Evolutionary conservation across 176 grass and related monocot genomes (phyloP), one percentile per base, ranked within the genome.

Genomic region (Triticum monococcum): DNA sequence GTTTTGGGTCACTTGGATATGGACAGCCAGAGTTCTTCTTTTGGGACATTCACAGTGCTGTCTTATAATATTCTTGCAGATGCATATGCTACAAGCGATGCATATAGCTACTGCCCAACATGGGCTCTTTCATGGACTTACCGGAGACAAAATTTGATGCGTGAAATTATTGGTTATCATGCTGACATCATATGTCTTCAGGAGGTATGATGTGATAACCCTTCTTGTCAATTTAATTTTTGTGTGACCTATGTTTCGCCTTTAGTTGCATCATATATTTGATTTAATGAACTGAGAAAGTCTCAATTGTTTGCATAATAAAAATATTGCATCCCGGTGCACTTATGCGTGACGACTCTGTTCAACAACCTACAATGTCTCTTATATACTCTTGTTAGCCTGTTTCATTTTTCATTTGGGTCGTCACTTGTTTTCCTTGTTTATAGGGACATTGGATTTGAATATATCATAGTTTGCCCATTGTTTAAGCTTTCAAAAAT

Each of bases 41-140:
- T 89, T 9, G 92, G 92, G 22, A 97, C 92, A 23, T 99, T 99
- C 85, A 89, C 94, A 71, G 90, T 99, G 66, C 89, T 99, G 38
- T 99, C 97, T 50, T 99, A 99, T 84, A 99, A 99, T 88, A 94
- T 99, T 90, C 94, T 99, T 80, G 92, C 94, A 85, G 97, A 99
- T 88, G 81, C 82, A 87, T 99, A 97, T 86, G 94, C 97, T 9
- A 93, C 89, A 85, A 95, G 81, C 79, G 97, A 99, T 61, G 20
- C 86, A 76, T 99, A 99, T 68, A 97, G 89, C 79, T 97, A 99
- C 88, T 99, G 97, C 81, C 97, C 97, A 82, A 90, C 94, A 23
- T 99, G 97, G 97, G 97, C 97, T 68, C 91, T 99, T 66, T 97
- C 97, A 38, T 99, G 94, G 97, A 81, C 94, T 18, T 99, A 99